Conservation (phyloP, 768 basidiomycete genomes). For the Kwoniella heveanensis region DNA sequence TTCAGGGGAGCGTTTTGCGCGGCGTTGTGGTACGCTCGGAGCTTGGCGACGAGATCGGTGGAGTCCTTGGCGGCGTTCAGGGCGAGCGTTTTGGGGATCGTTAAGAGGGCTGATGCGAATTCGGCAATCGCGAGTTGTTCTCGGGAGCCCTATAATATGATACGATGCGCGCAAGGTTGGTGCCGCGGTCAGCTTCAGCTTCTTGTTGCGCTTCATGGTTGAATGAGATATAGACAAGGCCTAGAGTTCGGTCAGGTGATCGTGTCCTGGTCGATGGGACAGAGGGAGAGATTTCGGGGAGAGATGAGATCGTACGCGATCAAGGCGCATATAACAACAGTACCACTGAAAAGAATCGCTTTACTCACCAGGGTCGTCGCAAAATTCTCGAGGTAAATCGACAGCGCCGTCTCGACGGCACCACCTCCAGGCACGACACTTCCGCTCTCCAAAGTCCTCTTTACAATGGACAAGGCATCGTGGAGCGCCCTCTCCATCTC, state of each 20-base stretch:
- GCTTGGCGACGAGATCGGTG: conserved; percentile 93
- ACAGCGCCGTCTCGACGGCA: conserved; percentile 93
- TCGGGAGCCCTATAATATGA: conserved; percentile 76
- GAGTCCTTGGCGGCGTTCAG: conserved; percentile 99
- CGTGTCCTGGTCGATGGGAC: too few species aligned
- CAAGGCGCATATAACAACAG: too few species aligned
- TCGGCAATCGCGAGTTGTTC: conserved; percentile 99
- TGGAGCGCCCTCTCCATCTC: conserved; percentile 98
- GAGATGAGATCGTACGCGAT: too few species aligned
- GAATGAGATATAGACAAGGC: too few species aligned
- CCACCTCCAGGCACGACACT: conserved; percentile 95
- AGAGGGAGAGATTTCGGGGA: too few species aligned
- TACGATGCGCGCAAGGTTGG: too few species aligned
- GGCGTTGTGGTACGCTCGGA: conserved; percentile 94
- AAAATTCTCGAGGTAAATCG: conserved; percentile 98
- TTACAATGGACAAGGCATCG: conserved; percentile 91
- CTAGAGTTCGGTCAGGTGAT: too few species aligned
- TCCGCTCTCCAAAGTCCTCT: conserved; percentile 94
- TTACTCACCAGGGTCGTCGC: conserved; percentile 91
- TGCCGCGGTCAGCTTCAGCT: too few species aligned
- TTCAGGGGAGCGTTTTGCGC: conserved; percentile 88
- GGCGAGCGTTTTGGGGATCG: conserved; percentile 94
- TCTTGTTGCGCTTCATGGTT: too few species aligned
- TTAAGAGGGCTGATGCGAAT: conserved; percentile 85
- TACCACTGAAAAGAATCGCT: too few species aligned